Conservation (phyloP, 768 basidiomycete species). For the Xerocomellus chrysenteron region DNA sequence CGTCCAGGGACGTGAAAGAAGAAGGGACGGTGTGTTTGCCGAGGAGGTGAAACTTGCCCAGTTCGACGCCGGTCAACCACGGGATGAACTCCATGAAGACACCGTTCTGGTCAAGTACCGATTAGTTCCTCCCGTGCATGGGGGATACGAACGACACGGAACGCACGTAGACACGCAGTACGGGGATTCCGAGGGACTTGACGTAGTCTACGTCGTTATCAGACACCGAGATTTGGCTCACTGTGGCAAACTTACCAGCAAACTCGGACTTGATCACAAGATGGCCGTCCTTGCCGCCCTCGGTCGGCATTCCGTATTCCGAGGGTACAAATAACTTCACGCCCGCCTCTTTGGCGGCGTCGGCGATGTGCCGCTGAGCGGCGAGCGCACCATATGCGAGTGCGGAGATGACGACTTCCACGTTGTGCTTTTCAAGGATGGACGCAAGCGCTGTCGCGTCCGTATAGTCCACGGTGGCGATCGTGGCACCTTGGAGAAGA, state of each 20-base stretch:
- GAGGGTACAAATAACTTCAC: constrained; percentile 41
- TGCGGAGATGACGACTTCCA: constrained; percentile 37
- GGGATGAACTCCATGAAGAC: constrained; percentile 33
- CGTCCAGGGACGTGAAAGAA: constrained; percentile 34
- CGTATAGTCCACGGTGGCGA: constrained; percentile 29
- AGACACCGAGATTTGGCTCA: neutral
- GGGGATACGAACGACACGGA: neutral
- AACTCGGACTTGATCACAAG: constrained; percentile 27
- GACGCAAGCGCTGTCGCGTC: constrained; percentile 25
- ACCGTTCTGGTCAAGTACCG: constrained; percentile 28
- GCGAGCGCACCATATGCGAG: constrained; percentile 28
- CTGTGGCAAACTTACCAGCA: constrained; percentile 21
- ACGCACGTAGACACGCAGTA: constrained; percentile 34
- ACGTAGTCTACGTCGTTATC: constrained; percentile 22
- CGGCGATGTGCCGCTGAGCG: constrained; percentile 29
- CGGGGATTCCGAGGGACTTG: constrained; percentile 31
- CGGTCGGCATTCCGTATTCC: constrained; percentile 38
- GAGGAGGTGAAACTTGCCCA: constrained; percentile 32
- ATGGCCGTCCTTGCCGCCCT: constrained; percentile 30
- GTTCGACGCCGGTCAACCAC: constrained; percentile 27
- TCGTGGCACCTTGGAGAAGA: constrained; percentile 26
- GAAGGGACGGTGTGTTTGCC: constrained; percentile 31
- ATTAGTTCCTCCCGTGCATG: neutral
- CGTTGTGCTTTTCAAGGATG: constrained; percentile 31
- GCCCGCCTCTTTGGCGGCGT: constrained; percentile 37